phyloP scores from a whole-genome alignment of 192 early-diverging fungal species.

The Umbelopsis sp. region DNA sequence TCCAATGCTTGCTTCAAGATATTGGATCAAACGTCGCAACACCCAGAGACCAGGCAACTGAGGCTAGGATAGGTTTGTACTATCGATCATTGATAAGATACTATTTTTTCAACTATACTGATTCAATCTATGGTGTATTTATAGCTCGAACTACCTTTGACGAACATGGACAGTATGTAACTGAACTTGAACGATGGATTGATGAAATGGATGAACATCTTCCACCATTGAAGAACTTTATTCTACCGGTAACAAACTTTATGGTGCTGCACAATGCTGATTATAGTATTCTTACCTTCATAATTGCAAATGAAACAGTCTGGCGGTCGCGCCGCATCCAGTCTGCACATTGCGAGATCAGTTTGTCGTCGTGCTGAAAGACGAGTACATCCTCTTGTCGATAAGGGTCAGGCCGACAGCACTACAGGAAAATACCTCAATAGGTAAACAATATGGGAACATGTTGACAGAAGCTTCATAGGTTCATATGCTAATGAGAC shows the following conservation, averaged over 20 bases:
- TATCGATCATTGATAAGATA: not conserved
- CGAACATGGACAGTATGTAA: conserved; percentile 57
- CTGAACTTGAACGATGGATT: conserved; percentile 81
- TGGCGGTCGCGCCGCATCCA: conserved; percentile 80
- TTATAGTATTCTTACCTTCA: not conserved
- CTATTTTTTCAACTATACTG: not conserved
- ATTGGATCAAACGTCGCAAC: conserved; percentile 93
- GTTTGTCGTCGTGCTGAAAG: conserved; percentile 89
- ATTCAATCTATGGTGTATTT: not conserved
- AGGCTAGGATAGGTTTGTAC: conserved; percentile 49
- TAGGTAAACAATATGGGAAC: conserved; percentile 33
- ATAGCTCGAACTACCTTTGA: conserved; percentile 78
- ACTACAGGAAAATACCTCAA: conserved; percentile 73
- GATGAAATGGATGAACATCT: conserved; percentile 72
- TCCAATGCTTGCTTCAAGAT: conserved; percentile 92
- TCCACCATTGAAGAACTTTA: conserved; percentile 81
- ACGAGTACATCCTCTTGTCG: conserved; percentile 70
- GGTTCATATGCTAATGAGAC: not conserved
- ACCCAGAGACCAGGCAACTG: conserved; percentile 62
- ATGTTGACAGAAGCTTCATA: not conserved
- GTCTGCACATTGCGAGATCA: conserved; percentile 81
- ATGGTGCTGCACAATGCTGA: not conserved
- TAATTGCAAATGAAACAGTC: conserved; percentile 52
- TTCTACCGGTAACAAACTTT: conserved; percentile 69
- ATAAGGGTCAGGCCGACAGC: conserved; percentile 56